Evolutionary conservation across 192 early-diverging fungal species (phyloP).

Genomic region (Backusella macrospora): DNA sequence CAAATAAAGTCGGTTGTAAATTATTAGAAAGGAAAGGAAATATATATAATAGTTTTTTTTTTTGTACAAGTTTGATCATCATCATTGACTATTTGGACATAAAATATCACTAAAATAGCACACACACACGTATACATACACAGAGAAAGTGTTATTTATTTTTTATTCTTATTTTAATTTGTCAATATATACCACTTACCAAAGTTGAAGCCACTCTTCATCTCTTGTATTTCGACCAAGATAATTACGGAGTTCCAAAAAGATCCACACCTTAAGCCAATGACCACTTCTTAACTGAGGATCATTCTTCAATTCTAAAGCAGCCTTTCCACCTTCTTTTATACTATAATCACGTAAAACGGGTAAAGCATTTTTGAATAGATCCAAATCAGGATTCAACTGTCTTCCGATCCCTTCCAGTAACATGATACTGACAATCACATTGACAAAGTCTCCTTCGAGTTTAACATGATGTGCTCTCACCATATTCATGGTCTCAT

Average conservation of each 20-base stretch:
- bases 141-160: neutral
- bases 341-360: constrained; percentile 66
- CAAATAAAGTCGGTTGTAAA: too few relatives aligned
- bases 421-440: constrained; percentile 88
- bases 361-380: constrained; percentile 80
- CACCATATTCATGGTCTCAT: constrained; percentile 82
- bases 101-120: constrained; percentile 10
- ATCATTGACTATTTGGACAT: constrained; percentile 12
- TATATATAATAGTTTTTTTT: neutral
- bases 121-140: too few relatives aligned
- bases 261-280: constrained; percentile 68
- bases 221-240: constrained; percentile 36
- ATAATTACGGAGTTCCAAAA: constrained; percentile 62
- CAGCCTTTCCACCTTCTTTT: constrained; percentile 49
- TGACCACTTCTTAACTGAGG: constrained; percentile 43
- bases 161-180: neutral
- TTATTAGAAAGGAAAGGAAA: too few relatives aligned
- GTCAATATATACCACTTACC: constrained; percentile 28
- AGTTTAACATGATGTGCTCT: constrained; percentile 90
- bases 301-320: constrained; percentile 49
- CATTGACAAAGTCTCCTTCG: constrained; percentile 95
- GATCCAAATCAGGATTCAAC: constrained; percentile 88
- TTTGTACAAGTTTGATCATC: neutral
- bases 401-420: constrained; percentile 93
- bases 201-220: constrained; percentile 40